These are phyloP conservation scores for Diospyros lotus DNA, from an alignment of 148 eudicot genomes.

Conservation along the genomic window DNA sequence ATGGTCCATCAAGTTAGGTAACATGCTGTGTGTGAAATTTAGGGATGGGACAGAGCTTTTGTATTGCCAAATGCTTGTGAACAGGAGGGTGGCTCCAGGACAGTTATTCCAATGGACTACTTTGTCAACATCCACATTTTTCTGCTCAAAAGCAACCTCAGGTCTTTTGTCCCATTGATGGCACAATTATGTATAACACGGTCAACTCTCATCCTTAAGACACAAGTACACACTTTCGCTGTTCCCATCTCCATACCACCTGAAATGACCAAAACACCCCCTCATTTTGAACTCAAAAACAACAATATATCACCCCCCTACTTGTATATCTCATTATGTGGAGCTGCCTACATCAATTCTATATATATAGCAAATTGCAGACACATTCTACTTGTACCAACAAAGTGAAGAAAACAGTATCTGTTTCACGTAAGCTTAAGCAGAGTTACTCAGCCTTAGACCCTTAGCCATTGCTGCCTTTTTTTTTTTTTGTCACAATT, in stretches of 20 bases:
- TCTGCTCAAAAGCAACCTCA: background rate
- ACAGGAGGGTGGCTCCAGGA: background rate
- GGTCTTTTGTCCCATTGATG: background rate
- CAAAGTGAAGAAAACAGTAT: too few species aligned
- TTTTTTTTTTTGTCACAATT: background rate
- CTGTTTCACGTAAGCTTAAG: background rate
- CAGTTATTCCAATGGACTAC: background rate
- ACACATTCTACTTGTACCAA: too few species aligned
- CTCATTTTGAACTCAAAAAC: background rate
- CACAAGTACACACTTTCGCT: background rate
- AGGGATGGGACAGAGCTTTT: too few species aligned
- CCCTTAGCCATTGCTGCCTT: background rate
- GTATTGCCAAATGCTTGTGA: too few species aligned
- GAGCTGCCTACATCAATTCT: too few species aligned
- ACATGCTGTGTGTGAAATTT: too few species aligned
- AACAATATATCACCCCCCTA: background rate
- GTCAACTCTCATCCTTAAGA: background rate
- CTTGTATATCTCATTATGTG: background rate
- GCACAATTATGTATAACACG: background rate
- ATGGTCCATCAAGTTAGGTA: too few species aligned
- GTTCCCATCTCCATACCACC: background rate
- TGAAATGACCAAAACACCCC: constrained; percentile 11
- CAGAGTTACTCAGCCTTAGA: background rate
- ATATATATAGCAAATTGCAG: background rate
- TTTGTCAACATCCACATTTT: background rate